A percentile compares a stretch with the other conserved stretches of the same genome.
phyloP scores from a whole-genome alignment of 2,329 filamentous ascomycete genomes.

The Chaetomium sp. region DNA sequence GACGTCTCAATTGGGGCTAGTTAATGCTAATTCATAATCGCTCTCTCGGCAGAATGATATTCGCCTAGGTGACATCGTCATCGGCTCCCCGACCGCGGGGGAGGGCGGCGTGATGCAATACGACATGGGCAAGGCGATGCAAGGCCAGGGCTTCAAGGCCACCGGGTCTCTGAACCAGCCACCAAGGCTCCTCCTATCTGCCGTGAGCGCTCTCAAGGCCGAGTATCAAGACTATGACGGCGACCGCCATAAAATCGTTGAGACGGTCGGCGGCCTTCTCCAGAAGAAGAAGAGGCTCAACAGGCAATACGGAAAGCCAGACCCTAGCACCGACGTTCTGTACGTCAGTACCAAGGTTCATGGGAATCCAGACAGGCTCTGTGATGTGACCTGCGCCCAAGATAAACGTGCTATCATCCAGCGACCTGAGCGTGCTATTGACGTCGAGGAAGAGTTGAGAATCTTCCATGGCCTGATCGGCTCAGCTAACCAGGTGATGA shows the following conservation, averaged over 20 bases:
- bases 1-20: no score
- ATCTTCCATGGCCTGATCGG: background rate
- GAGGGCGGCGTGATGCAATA: background rate
- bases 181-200: background rate
- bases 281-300: background rate
- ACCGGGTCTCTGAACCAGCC: background rate
- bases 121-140: background rate
- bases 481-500: background rate
- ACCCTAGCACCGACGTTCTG: background rate
- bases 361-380: background rate
- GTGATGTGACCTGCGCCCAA: background rate
- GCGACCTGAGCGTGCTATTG: background rate
- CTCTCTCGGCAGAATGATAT: background rate
- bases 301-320: no score
- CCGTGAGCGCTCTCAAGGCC: background rate
- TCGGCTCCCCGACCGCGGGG: background rate
- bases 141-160: background rate
- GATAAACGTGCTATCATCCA: background rate
- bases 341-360: background rate
- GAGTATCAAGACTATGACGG: no score
- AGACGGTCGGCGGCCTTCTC: background rate
- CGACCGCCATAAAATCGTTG: background rate
- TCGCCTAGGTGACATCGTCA: background rate
- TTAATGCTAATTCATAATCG: no score
- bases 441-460: background rate